Evolutionary conservation across 2,329 filamentous ascomycete genomes (phyloP).

Genomic region (Acrocalymma vagum): DNA sequence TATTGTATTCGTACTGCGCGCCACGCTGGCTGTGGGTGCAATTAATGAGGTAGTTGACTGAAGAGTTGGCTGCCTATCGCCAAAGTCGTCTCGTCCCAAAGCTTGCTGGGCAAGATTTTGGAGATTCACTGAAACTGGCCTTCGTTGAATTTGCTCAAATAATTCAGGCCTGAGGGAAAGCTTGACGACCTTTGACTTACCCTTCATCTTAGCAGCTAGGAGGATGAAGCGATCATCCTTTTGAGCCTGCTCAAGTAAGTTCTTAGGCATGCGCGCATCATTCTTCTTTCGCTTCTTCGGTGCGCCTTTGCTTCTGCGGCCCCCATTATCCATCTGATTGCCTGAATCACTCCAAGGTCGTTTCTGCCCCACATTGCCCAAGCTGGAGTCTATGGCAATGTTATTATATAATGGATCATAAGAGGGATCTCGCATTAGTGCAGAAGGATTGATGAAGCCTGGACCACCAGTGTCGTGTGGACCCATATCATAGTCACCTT

Average conservation of each 20-base stretch:
- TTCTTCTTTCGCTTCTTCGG: slow-evolving; percentile 45
- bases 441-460: slow-evolving; percentile 21
- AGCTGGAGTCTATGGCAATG: no score
- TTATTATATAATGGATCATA: slow-evolving; percentile 31
- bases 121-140: slow-evolving; percentile 37
- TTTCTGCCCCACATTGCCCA: slow-evolving; percentile 42
- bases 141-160: slow-evolving; percentile 46
- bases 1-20: no score
- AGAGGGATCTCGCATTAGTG: slow-evolving; percentile 22
- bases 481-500: slow-evolving; percentile 33
- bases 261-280: slow-evolving; percentile 49
- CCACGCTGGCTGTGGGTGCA: no score
- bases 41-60: no score
- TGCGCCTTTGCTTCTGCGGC: slow-evolving; percentile 27
- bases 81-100: slow-evolving; percentile 27
- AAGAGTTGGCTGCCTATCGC: slow-evolving; percentile 38
- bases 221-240: slow-evolving; percentile 56
- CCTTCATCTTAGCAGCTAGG: slow-evolving; percentile 55
- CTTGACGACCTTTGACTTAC: slow-evolving; percentile 54
- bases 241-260: slow-evolving; percentile 50
- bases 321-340: slow-evolving; percentile 29
- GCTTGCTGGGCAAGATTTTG: slow-evolving; percentile 19
- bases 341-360: slow-evolving; percentile 37
- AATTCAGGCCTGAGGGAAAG: slow-evolving; percentile 47
- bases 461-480: slow-evolving; percentile 12